These are phyloP conservation scores for Cercospora canescens DNA, from an alignment of 2,329 filamentous ascomycete genomes.

Conservation along the genomic window DNA sequence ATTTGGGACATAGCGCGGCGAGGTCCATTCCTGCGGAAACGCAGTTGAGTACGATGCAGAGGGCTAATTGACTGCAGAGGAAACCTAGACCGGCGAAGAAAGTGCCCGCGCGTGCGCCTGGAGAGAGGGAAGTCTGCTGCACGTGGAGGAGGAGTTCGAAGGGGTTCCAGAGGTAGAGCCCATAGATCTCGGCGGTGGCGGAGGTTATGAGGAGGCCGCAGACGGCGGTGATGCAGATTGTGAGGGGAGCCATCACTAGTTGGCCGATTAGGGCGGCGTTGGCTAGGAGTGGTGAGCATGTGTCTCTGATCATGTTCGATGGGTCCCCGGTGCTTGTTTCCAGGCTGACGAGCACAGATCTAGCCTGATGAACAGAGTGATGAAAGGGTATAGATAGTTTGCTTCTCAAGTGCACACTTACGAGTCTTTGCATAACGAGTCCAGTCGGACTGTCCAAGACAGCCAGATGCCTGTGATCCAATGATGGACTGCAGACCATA, in stretches of 20 bases:
- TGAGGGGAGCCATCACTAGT: slow-evolving; percentile 38
- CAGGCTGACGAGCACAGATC: neutral
- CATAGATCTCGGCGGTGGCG: slow-evolving; percentile 26
- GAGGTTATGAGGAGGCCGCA: slow-evolving; percentile 32
- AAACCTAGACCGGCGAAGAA: slow-evolving; percentile 36
- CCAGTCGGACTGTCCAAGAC: slow-evolving; percentile 24
- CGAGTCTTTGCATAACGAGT: slow-evolving; percentile 26
- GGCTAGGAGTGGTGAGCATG: neutral
- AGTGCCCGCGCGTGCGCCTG: slow-evolving; percentile 29
- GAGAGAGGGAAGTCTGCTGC: slow-evolving; percentile 23
- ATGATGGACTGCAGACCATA: slow-evolving; percentile 18
- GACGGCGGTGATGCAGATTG: slow-evolving; percentile 16
- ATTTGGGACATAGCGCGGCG: slow-evolving; percentile 43
- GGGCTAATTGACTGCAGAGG: slow-evolving; percentile 27
- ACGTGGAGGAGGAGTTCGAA: slow-evolving; percentile 26
- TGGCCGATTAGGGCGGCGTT: slow-evolving; percentile 21
- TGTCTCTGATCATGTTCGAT: neutral
- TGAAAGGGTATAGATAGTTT: neutral
- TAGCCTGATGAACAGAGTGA: neutral
- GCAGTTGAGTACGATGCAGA: slow-evolving; percentile 41
- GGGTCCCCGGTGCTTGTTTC: neutral
- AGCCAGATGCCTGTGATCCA: slow-evolving; percentile 17
- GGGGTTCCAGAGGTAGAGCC: slow-evolving; percentile 29
- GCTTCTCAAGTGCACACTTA: neutral
- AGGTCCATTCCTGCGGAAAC: slow-evolving; percentile 45